Evolutionary conservation across 1,284 basidiomycete species (phyloP), one percentile per base, ranked within the genome.

Genomic region (Irpex rosettiformis): DNA sequence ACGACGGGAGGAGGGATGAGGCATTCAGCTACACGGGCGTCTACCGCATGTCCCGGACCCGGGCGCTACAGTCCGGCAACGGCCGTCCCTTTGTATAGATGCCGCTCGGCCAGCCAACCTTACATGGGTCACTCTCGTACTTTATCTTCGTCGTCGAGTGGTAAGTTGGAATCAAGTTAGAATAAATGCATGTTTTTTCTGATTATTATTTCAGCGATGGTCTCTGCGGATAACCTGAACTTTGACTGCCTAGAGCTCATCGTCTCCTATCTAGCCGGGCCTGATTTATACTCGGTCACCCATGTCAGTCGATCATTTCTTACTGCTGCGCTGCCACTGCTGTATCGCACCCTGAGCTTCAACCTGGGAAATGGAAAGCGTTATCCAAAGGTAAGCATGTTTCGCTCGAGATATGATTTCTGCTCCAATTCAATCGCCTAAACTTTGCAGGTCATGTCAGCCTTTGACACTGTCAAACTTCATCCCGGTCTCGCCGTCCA

Each of bases 161-260:
- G 18, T 21, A 18, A 3, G 22, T 6, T 18, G 10, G 21, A 21
- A 13, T 13, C 33, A 1, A n/a, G n/a, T 40, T 40, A 11, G 33
- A 11, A 40, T n/a, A 3, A 11, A 13, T 40, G 33, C 10, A 40
- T 40, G 11, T 7, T 13, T 47, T 13, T 47, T 21, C 48, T 28
- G 11, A 51, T 24, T 18, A 25, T 28, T 13, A 16, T 51, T 51
- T 1, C 22, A 51, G 48, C 10, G 8, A 87, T 88, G 85, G 80
- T 85, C 48, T 79, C 83, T 48, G 83, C 82, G n/a, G 80, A 86
- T 59, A 86, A 82, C 62, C 73, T 89, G 43, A 84, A 89, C 62
- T 76, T 83, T 21, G 88, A 91, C 70, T 84, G 90, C 53, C 77
- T 89, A 48, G 84, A 86, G 62, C 73, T 83, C 13, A 81, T 90